A percentile compares a stretch with the other conserved stretches of the same genome.
These are phyloP conservation scores for Prunus yedoensis DNA, from an alignment of 331 rosid species.

Conservation along the genomic window DNA sequence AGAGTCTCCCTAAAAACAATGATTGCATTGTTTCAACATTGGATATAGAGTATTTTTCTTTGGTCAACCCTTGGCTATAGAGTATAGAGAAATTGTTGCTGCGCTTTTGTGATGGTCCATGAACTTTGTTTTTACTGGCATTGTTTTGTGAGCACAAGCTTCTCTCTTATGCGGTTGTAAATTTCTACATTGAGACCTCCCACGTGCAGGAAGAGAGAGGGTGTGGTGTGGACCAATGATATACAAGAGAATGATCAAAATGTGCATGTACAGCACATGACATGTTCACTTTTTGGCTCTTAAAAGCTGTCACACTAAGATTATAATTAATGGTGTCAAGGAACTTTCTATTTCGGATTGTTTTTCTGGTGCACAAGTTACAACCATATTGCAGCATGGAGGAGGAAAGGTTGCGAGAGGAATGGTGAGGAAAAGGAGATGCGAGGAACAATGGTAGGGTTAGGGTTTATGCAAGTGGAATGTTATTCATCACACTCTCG, in stretches of 20 bases:
- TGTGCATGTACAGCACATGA: slow-evolving; percentile 12
- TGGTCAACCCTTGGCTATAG: too few species aligned
- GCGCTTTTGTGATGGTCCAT: slow-evolving; percentile 7
- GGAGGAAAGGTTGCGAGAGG: too few species aligned
- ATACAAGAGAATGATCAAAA: neutral
- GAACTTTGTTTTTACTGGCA: slow-evolving; percentile 7
- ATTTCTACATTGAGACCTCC: slow-evolving; percentile 15
- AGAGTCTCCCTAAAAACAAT: too few species aligned
- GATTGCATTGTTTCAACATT: too few species aligned
- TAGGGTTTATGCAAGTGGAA: too few species aligned
- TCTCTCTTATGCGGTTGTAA: neutral
- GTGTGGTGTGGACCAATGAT: slow-evolving; percentile 15
- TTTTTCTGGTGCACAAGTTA: neutral
- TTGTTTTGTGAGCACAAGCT: slow-evolving; percentile 8
- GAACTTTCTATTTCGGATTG: neutral
- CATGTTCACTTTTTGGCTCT: slow-evolving; percentile 13
- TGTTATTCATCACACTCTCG: too few species aligned
- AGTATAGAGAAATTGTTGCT: too few species aligned
- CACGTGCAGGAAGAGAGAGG: slow-evolving; percentile 5
- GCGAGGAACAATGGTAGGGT: too few species aligned
- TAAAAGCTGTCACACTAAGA: slow-evolving; percentile 9
- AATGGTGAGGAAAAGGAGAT: too few species aligned
- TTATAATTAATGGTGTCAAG: too few species aligned
- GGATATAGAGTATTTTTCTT: too few species aligned
- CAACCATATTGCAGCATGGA: too few species aligned